Evolutionary conservation across 2,329 filamentous ascomycete species (phyloP).

Genomic region (Geoglossum cookeanum): DNA sequence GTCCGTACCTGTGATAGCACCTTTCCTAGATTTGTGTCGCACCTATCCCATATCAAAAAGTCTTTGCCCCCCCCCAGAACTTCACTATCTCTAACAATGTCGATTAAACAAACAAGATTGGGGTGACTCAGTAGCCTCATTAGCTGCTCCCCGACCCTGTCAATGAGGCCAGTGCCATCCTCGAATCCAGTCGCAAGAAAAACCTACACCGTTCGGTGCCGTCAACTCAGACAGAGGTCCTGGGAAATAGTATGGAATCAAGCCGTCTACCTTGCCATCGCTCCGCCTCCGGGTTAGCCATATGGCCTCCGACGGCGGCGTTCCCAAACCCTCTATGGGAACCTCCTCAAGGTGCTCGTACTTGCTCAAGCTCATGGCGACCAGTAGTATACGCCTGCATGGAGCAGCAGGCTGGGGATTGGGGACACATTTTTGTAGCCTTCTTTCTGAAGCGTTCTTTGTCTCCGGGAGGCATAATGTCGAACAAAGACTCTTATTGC

Average conservation of each 20-base stretch:
- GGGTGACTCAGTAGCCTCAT: slow-evolving; percentile 1
- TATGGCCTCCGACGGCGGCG: background rate
- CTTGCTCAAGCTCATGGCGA: slow-evolving; percentile 2
- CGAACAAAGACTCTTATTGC: background rate
- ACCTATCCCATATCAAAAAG: slow-evolving; percentile 4
- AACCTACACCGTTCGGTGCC: background rate
- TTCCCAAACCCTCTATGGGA: background rate
- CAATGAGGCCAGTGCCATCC: background rate
- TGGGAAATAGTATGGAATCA: background rate
- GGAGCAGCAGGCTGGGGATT: too few species aligned
- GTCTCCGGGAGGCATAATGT: background rate
- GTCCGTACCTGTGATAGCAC: background rate
- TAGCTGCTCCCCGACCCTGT: background rate
- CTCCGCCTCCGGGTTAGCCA: slow-evolving; percentile 3
- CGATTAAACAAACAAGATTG: slow-evolving; percentile 3
- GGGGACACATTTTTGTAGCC: too few species aligned
- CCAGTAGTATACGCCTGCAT: background rate
- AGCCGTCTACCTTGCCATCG: slow-evolving; percentile 2
- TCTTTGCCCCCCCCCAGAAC: background rate
- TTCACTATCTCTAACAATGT: slow-evolving; percentile 2
- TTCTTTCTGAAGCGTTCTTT: background rate
- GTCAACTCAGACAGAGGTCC: background rate
- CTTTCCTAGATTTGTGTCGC: background rate
- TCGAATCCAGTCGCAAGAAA: slow-evolving; percentile 1
- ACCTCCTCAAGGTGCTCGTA: slow-evolving; percentile 3